These are phyloP conservation scores for Chaetomium fimeti DNA, from an alignment of 495 filamentous ascomycete genomes.

Conservation along the genomic window DNA sequence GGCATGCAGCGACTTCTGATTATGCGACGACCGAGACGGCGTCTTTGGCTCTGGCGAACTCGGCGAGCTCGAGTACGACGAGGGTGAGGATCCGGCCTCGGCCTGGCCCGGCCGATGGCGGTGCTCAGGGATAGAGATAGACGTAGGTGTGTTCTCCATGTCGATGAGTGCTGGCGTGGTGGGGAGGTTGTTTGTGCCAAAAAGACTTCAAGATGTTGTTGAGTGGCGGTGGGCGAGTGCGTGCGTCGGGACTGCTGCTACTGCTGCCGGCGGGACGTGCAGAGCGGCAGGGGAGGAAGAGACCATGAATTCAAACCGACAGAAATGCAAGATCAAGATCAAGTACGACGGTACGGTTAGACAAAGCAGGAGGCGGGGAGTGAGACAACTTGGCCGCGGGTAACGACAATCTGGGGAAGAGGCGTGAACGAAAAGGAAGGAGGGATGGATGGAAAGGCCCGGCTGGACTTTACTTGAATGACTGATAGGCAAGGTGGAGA, in stretches of 20 bases:
- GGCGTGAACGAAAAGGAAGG: conserved; percentile 1
- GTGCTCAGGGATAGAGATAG: conserved; percentile 52
- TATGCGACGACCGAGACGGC: conserved; percentile 32
- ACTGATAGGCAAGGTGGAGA: conserved; percentile 6
- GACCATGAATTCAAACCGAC: conserved; percentile 27
- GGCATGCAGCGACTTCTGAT: conserved; percentile 47
- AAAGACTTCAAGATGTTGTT: background rate
- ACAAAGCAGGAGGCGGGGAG: conserved; percentile 6
- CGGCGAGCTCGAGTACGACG: conserved; percentile 56
- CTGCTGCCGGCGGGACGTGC: conserved; percentile 28
- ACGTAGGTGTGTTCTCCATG: conserved; percentile 48
- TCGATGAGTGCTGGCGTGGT: background rate
- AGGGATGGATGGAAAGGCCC: background rate
- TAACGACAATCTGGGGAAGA: conserved; percentile 1
- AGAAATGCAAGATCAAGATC: background rate
- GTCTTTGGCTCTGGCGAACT: conserved; percentile 42
- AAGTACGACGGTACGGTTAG: background rate
- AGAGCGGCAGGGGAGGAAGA: conserved; percentile 29
- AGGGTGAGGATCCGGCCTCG: conserved; percentile 47
- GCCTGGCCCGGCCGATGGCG: conserved; percentile 41
- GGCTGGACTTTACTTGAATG: conserved; percentile 4
- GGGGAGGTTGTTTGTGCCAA: background rate
- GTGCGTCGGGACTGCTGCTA: conserved; percentile 19
- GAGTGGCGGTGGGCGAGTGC: conserved; percentile 9
- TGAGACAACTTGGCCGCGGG: background rate